phyloP scores from a whole-genome alignment of 352 stramenopile genomes.

The Pythium aristosporum region DNA sequence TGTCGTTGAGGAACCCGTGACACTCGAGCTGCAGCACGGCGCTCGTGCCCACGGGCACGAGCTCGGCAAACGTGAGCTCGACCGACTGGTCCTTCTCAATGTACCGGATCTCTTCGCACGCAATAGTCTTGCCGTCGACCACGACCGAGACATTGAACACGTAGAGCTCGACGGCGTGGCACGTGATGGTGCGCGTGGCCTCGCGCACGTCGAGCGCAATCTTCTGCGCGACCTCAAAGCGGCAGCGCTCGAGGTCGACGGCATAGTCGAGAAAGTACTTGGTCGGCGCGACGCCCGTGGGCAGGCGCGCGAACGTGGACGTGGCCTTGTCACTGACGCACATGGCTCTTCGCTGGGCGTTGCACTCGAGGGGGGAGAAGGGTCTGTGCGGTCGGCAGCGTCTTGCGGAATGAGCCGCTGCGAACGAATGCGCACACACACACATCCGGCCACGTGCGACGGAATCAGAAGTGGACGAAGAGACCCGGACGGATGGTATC shows the following conservation, averaged over 20 bases:
- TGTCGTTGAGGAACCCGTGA: conserved; percentile 85
- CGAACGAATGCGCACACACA: conserved; percentile 16
- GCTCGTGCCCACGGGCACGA: conserved; percentile 29
- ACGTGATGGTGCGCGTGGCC: conserved; percentile 75
- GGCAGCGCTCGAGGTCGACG: conserved; percentile 73
- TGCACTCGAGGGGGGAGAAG: neutral
- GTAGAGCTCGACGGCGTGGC: conserved; percentile 95
- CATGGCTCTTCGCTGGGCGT: conserved; percentile 13
- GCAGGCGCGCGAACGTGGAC: conserved; percentile 71
- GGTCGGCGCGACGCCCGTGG: conserved; percentile 45
- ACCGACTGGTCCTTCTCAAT: conserved; percentile 53
- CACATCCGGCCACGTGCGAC: neutral
- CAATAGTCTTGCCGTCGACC: conserved; percentile 35
- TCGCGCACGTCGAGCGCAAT: conserved; percentile 55
- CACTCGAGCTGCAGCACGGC: conserved; percentile 53
- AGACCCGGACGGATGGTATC: conserved; percentile 9
- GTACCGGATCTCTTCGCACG: conserved; percentile 51
- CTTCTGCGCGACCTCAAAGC: conserved; percentile 70
- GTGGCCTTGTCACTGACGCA: conserved; percentile 16
- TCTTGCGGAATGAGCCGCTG: conserved; percentile 16
- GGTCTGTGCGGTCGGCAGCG: neutral
- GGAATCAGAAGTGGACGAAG: conserved; percentile 21
- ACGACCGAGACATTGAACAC: conserved; percentile 69
- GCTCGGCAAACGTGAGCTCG: conserved; percentile 54
- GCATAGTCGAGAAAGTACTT: conserved; percentile 74